These are phyloP conservation scores for Penicillium angulare DNA, from an alignment of 495 filamentous ascomycete genomes.

Conservation along the genomic window DNA sequence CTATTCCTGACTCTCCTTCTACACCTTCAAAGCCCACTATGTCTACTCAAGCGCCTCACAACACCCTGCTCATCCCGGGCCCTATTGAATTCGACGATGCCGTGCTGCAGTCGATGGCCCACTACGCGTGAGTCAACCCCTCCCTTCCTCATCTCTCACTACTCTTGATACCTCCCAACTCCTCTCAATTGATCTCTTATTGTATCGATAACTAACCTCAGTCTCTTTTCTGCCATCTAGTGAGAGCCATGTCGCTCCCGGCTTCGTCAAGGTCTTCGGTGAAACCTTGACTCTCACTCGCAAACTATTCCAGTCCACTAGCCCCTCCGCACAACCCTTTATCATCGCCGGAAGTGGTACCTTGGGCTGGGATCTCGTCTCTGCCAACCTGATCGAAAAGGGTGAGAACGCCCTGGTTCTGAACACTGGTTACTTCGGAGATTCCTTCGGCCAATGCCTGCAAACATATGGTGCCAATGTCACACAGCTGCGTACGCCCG, in stretches of 20 bases:
- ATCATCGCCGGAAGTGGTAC: conserved; percentile 93
- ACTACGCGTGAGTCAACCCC: conserved; percentile 77
- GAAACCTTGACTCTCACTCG: conserved; percentile 85
- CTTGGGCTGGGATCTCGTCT: conserved; percentile 93
- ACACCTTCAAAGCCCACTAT: conserved; percentile 42
- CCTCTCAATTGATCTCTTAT: not conserved
- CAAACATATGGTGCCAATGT: conserved; percentile 84
- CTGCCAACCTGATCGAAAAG: conserved; percentile 82
- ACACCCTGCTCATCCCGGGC: conserved; percentile 87
- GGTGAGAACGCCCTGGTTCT: conserved; percentile 91
- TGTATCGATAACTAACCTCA: not conserved
- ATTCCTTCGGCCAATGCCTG: conserved; percentile 91
- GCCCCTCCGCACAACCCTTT: conserved; percentile 82
- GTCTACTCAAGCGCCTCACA: conserved; percentile 77
- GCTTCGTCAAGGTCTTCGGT: conserved; percentile 87
- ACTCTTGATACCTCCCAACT: not conserved
- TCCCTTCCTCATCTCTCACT: too few species aligned
- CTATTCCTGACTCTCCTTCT: conserved; percentile 25
- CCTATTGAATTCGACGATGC: conserved; percentile 99
- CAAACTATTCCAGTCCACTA: conserved; percentile 86
- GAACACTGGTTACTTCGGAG: conserved; percentile 94
- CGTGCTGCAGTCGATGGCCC: conserved; percentile 90
- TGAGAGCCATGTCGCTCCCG: conserved; percentile 85
- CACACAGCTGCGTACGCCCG: conserved; percentile 83
- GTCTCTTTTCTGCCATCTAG: conserved; percentile 39